Evolutionary conservation across 257 asterid genomes (phyloP).

Genomic region (Solanum lycopersicoides): DNA sequence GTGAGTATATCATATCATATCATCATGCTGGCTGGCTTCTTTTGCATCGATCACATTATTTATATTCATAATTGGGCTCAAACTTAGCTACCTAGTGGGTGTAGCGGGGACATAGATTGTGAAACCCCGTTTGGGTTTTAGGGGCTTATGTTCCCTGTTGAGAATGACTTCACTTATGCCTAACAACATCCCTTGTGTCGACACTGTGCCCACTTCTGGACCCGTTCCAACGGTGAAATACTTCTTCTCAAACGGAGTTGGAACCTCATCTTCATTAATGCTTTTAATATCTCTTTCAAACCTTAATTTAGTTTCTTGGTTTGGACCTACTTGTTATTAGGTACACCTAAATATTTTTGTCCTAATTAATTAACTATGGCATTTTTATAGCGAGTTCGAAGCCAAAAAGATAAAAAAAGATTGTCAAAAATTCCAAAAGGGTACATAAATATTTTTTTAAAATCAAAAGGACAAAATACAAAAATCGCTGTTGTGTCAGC

Average conservation of each 20-base stretch:
- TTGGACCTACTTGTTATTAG: background rate
- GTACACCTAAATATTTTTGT: background rate
- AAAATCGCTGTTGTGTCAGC: no score
- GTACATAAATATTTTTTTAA: no score
- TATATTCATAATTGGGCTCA: background rate
- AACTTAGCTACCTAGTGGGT: background rate
- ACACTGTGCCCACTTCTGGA: background rate
- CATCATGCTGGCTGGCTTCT: background rate
- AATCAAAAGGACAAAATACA: no score
- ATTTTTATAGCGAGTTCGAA: background rate
- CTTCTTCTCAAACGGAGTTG: background rate
- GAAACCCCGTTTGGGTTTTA: background rate
- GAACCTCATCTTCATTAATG: background rate
- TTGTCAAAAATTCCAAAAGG: no score
- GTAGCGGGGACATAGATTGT: conserved; percentile 1
- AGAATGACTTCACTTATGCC: conserved; percentile 8
- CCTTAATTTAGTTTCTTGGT: background rate
- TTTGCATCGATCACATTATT: background rate
- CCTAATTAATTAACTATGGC: background rate
- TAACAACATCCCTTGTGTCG: conserved; percentile 3
- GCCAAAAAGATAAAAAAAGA: no score
- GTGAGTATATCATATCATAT: background rate
- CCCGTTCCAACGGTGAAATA: background rate
- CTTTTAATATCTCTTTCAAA: background rate
- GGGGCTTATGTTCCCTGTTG: background rate